Base-by-base conservation (phyloP, 768 basidiomycete genomes). In the Leccinellum rugosiceps region DNA sequence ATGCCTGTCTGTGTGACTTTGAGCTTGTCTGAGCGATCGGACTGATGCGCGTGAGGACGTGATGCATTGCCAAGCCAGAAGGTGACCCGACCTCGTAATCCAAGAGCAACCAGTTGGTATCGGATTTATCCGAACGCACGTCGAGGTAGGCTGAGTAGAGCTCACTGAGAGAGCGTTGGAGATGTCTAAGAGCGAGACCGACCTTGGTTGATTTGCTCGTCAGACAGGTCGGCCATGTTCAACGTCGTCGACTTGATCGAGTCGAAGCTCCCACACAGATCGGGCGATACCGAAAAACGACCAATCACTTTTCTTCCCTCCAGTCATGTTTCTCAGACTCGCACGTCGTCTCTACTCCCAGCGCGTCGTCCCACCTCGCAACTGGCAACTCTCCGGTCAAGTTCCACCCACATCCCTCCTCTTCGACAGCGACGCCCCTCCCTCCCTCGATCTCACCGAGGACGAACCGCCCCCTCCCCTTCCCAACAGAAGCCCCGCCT, bases 51-150 rank as follows among this genome's bases (percentile, higher is more conserved):
- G 63, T 58, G 52, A 58, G 53, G 52, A 60, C 48, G 57, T 63
- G 66, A 58, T 64, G 61, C 69, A 50, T 58, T 58, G 54, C 30
- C 21, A 58, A 53, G 43, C 51, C 57, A 43, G 23, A 31, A n/a
- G 47, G 56, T 3, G 41, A 32, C 28, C 79, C 68, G 63, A 85
- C 87, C 78, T 89, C 87, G 72, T 98, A 98, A 71, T 96, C 91
- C 57, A 97, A 75, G 56, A 98, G 78, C 46, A 95, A 69, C 94
- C 94, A 98, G 71, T 90, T 97, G 31, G 85, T 90, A 30, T 91
- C 89, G 38, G 86, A 80, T 68, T 94, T 94, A 80, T 92, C 86
- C 60, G 78, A 80, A 63, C 94, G 87, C 54, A 97, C 88, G 63
- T 94, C 90, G 72, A 83, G 78, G 80, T 97, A 96, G 31, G 93